A percentile compares a stretch with the other conserved stretches of the same genome.
Conservation (phyloP, 2,329 filamentous ascomycete species). For the Xylariaceae sp. region DNA sequence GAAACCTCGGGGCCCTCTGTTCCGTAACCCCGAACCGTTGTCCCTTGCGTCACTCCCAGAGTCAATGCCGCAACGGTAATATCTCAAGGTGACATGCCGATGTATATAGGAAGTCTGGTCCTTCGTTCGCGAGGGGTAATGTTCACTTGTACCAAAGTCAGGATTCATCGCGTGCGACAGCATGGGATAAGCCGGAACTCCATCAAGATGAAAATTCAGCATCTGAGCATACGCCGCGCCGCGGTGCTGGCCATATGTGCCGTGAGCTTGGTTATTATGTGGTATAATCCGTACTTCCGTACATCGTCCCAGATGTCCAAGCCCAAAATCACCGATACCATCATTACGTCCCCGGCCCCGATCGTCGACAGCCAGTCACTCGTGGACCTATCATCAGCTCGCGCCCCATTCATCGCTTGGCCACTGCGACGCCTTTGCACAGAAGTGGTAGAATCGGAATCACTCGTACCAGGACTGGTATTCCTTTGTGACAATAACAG, state of each 20-base stretch:
- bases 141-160: no score
- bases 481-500: constrained; percentile 47
- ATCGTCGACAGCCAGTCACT: neutral
- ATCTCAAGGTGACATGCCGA: no score
- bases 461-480: constrained; percentile 36
- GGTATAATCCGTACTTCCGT: constrained; percentile 1
- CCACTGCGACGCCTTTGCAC: constrained; percentile 40
- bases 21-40: no score
- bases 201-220: constrained; percentile 7
- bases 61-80: no score
- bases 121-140: no score
- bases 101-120: no score
- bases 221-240: constrained; percentile 2
- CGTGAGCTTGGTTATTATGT: constrained; percentile 6
- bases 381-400: constrained; percentile 34
- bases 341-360: neutral
- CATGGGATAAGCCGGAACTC: neutral
- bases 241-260: neutral
- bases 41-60: no score
- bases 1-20: no score
- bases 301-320: neutral
- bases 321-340: neutral
- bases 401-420: constrained; percentile 40
- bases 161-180: neutral
- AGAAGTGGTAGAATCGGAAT: constrained; percentile 28